Percentiles rank a stretch among this genome's conserved stretches.
Conservation (phyloP, 2,329 filamentous ascomycete genomes). For the Apiospora arundinis region DNA sequence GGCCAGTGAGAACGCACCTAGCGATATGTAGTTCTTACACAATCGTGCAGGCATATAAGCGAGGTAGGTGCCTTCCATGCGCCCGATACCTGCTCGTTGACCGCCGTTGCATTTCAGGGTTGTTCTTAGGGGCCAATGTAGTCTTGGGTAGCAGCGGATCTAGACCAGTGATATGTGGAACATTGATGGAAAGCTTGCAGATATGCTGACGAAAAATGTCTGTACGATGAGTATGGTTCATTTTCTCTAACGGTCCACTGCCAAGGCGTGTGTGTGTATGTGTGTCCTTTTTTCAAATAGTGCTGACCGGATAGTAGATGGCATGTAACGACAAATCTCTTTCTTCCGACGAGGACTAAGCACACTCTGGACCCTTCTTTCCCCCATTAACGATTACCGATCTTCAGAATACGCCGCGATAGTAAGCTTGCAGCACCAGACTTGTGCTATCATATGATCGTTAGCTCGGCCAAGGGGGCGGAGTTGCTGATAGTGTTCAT, state of each 20-base stretch:
- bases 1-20: too few relatives aligned
- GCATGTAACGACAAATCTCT: neutral
- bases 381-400: neutral
- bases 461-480: neutral
- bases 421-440: neutral
- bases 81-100: neutral
- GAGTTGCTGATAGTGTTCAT: neutral
- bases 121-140: neutral
- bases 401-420: neutral
- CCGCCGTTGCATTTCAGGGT: neutral
- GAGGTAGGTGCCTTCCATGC: neutral
- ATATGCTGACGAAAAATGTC: neutral
- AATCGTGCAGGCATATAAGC: neutral
- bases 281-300: neutral
- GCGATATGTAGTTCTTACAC: neutral
- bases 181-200: neutral
- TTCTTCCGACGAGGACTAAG: neutral
- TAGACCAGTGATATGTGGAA: neutral
- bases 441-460: neutral
- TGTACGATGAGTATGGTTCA: neutral
- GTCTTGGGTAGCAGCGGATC: neutral
- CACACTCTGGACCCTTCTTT: neutral
- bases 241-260: neutral
- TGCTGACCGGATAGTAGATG: neutral
- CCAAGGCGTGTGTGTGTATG: neutral